Evolutionary conservation across 768 basidiomycete species (phyloP).

Genomic region (Rhizopogon sp.): DNA sequence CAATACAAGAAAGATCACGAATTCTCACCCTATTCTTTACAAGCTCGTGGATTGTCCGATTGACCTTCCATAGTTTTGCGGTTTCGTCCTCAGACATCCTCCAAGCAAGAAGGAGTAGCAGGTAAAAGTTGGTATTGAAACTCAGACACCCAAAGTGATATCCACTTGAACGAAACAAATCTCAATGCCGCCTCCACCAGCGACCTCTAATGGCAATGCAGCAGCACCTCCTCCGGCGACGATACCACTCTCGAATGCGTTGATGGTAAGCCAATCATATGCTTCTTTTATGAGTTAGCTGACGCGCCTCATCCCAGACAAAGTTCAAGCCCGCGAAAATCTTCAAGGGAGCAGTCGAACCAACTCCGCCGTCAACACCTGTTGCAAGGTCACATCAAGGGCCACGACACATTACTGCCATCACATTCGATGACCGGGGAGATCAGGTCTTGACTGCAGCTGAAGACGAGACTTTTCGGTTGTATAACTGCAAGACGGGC

Average conservation of each 20-base stretch:
- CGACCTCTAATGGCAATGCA: conserved; percentile 29
- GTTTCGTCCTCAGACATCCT: conserved; percentile 77
- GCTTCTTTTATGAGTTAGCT: neutral
- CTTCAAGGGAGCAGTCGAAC: conserved; percentile 75
- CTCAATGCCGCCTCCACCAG: conserved; percentile 35
- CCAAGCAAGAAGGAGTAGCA: conserved; percentile 15
- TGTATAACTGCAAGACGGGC: conserved; percentile 88
- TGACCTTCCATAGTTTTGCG: conserved; percentile 92
- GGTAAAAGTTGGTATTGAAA: conserved; percentile 40
- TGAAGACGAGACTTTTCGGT: conserved; percentile 88
- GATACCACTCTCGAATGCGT: conserved; percentile 38
- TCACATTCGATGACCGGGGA: conserved; percentile 89
- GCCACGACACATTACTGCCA: conserved; percentile 77
- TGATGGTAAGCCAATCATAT: conserved; percentile 41
- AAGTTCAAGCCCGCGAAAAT: conserved; percentile 88
- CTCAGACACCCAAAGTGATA: conserved; percentile 40
- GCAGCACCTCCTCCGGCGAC: conserved; percentile 27
- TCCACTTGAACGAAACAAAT: neutral
- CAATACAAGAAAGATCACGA: neutral
- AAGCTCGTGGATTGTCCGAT: conserved; percentile 93
- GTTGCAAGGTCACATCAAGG: conserved; percentile 35
- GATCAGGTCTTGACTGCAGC: conserved; percentile 81
- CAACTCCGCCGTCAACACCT: conserved; percentile 42
- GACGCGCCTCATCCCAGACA: conserved; percentile 32
- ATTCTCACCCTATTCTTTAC: conserved; percentile 84